Evolutionary conservation across 2,329 filamentous ascomycete species (phyloP).

Genomic region (Teratosphaeria epicoccoides): DNA sequence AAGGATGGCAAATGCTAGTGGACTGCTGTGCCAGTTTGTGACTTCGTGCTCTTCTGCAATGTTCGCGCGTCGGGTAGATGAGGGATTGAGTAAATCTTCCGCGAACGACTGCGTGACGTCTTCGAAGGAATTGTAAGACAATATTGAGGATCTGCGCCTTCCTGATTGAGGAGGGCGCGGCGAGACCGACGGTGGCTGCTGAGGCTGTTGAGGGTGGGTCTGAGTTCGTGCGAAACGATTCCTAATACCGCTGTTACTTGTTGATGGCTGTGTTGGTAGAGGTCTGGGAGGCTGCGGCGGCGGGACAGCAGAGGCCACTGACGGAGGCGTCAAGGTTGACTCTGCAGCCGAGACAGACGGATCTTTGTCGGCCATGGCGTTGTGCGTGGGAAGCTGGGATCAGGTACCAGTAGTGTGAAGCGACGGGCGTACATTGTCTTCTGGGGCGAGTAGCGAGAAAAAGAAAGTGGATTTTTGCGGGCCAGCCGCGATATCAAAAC

Average conservation of each 20-base stretch:
- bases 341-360: conserved; percentile 8
- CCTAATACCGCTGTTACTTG: neutral
- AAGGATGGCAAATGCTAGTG: conserved; percentile 70
- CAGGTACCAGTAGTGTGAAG: neutral
- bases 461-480: neutral
- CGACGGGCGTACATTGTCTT: no score
- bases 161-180: conserved; percentile 19
- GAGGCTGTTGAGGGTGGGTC: neutral
- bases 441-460: no score
- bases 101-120: conserved; percentile 55
- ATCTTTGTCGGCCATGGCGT: neutral
- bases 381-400: neutral
- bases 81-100: conserved; percentile 54
- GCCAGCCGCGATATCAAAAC: neutral
- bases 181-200: conserved; percentile 9
- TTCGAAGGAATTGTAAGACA: conserved; percentile 67
- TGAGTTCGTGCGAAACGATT: neutral
- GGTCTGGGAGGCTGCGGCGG: neutral
- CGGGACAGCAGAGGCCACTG: neutral
- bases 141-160: conserved; percentile 61
- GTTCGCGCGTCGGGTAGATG: conserved; percentile 16
- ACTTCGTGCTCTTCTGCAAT: conserved; percentile 40
- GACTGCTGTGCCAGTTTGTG: conserved; percentile 68
- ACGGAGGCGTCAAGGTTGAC: neutral
- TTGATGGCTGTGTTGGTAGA: neutral